These are phyloP conservation scores for Pinguiococcus pyrenoidosus DNA, from an alignment of 108 stramenopile genomes.

Conservation along the genomic window DNA sequence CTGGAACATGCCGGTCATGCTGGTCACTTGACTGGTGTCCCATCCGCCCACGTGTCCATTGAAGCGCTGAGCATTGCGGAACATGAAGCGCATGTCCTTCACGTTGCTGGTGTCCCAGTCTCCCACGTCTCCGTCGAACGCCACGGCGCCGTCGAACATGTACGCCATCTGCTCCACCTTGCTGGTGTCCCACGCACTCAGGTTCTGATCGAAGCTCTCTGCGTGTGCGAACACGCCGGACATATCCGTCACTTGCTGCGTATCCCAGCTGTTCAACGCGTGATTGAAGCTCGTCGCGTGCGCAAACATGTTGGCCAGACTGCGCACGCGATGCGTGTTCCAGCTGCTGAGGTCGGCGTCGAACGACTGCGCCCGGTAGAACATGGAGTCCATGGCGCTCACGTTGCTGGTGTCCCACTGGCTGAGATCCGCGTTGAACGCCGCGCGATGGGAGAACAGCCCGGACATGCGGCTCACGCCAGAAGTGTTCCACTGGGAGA, in stretches of 20 bases:
- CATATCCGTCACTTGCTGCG: neutral
- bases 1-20: slow-evolving; percentile 7
- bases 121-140: slow-evolving; percentile 2
- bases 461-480: neutral
- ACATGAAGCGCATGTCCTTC: slow-evolving; percentile 25
- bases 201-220: neutral
- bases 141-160: neutral
- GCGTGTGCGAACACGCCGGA: neutral
- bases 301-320: neutral
- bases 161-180: neutral
- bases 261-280: neutral
- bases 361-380: neutral
- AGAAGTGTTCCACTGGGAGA: neutral
- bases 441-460: neutral
- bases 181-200: neutral
- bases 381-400: neutral
- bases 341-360: neutral
- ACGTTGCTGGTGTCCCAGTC: slow-evolving; percentile 30
- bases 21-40: neutral
- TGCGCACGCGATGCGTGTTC: neutral
- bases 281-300: neutral
- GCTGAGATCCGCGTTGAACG: neutral
- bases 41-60: slow-evolving; percentile 11
- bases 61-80: slow-evolving; percentile 22
- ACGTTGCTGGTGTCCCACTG: neutral